A percentile compares a stretch with the other conserved stretches of the same genome.
Conservation (phyloP, 176 grass and related monocot genomes). For the Zizania latifolia region DNA sequence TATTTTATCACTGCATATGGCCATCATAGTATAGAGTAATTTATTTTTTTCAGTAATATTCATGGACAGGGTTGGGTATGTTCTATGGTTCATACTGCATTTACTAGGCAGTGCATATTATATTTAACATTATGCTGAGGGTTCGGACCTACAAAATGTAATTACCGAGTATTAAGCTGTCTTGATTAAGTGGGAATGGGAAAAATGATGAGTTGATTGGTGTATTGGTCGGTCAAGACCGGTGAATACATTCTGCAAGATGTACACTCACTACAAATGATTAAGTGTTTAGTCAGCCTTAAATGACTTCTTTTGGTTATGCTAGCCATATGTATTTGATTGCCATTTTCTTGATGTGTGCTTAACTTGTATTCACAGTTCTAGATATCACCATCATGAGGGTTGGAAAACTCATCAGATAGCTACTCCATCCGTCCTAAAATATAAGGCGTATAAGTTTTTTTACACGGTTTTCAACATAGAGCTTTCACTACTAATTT, state of each 20-base stretch:
- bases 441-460: too few relatives aligned
- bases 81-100: background rate
- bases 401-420: background rate
- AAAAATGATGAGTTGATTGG: background rate
- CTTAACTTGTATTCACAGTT: too few relatives aligned
- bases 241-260: background rate
- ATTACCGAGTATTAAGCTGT: background rate
- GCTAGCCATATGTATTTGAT: too few relatives aligned
- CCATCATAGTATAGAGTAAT: background rate
- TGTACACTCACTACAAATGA: background rate
- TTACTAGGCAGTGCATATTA: background rate
- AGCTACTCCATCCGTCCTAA: too few relatives aligned
- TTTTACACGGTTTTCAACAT: too few relatives aligned
- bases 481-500: too few relatives aligned
- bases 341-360: too few relatives aligned
- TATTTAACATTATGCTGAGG: background rate
- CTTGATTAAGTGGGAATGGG: background rate
- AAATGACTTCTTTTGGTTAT: too few relatives aligned
- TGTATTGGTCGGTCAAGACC: background rate
- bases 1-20: background rate
- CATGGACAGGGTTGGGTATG: too few relatives aligned
- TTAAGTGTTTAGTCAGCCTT: too few relatives aligned
- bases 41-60: too few relatives aligned
- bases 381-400: too few relatives aligned
- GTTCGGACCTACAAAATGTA: background rate